These are phyloP conservation scores for Ganoderma lingzhi DNA, from an alignment of 1,284 basidiomycete genomes.

Conservation along the genomic window DNA sequence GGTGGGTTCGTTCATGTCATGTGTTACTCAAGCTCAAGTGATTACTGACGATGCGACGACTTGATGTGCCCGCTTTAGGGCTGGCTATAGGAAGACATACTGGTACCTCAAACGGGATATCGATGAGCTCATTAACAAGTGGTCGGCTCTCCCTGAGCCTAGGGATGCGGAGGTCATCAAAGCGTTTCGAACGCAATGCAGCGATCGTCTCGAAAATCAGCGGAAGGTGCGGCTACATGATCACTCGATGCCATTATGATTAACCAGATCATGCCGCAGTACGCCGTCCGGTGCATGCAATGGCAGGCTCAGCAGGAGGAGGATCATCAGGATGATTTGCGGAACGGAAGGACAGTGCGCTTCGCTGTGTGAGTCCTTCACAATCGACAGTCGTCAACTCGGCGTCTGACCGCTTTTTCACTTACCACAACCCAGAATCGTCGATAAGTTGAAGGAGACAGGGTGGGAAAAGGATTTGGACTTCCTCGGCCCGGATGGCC, in stretches of 20 bases:
- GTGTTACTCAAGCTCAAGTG: neutral
- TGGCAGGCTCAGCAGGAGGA: neutral
- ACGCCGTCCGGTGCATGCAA: neutral
- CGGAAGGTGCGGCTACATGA: neutral
- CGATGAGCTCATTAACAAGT: neutral
- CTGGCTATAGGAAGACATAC: neutral
- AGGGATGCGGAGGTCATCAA: neutral
- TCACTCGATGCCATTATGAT: neutral
- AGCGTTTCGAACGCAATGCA: neutral
- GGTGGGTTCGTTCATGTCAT: neutral
- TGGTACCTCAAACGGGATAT: neutral
- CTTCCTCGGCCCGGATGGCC: neutral
- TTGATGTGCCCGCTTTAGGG: neutral
- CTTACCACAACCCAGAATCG: neutral
- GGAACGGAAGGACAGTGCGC: neutral
- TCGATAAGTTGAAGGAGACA: neutral
- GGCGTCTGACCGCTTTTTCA: neutral
- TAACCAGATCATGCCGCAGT: neutral
- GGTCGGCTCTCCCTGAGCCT: neutral
- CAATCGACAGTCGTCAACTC: neutral
- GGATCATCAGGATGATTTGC: neutral
- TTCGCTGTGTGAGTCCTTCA: neutral
- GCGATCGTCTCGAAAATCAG: neutral
- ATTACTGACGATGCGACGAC: neutral
- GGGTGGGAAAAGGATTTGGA: conserved; percentile 19